Evolutionary conservation across 2,329 filamentous ascomycete species (phyloP), one percentile per base, ranked within the genome.

Genomic region (Lecanicillium sp.): DNA sequence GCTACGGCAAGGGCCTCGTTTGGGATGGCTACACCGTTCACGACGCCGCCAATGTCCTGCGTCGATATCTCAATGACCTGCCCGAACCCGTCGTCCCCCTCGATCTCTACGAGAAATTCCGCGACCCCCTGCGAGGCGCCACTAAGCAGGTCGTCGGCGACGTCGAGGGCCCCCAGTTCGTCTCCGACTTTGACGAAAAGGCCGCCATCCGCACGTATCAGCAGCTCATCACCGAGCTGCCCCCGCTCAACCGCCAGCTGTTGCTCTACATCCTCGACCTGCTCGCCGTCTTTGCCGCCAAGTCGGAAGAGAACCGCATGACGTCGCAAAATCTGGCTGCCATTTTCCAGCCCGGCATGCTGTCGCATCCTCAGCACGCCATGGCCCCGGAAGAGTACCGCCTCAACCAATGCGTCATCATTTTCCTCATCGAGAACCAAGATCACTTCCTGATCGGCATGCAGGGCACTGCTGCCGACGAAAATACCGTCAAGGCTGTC

Each of bases 1-100:
- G 90, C 58, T 98, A 95, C 65, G 93, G 93, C 47, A 98, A 98
- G 68, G 93, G 93, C 14, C 77, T 98, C 21, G 87, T 95, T 59
- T 98, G 93, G 93, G 86, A 89, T 39, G 93, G 93, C 39, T 98
- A 95, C 65, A 98, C 93, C 1, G 93, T 98, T 35, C 93, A 98
- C 67, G 93, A 98, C 75, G 93, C 93, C 21, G 90, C 93, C 59
- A 98, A 97, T 62, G 91, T 98, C 52, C 78, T 98, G 37, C 84
- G 93, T 53, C 83, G 93, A 58, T 98, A 98, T 64, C 82, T 98
- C 53, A 97, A 97, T 66, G 88, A 95, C 62, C 78, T 98, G 2
- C 93, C 93, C 2, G 93, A 98, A 63, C 93, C 93, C 5, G 95
- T 98, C 54, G 93, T 98, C 24, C 93, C 93, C 3, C 74, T 97